Evolutionary conservation across 306 rosid species (phyloP).

Genomic region (Cyamopsis tetragonoloba): DNA sequence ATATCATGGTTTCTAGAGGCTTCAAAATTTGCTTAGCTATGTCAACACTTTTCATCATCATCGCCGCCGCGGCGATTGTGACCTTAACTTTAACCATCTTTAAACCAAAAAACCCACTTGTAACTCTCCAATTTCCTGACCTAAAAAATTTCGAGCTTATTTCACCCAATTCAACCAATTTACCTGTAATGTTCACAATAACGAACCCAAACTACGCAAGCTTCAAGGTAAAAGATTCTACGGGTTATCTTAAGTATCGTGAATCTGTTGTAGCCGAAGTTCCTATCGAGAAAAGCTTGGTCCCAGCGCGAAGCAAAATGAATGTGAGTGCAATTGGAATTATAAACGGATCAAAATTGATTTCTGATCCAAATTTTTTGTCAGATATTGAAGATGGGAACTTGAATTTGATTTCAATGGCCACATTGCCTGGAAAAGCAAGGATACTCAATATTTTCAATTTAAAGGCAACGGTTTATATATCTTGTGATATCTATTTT

Average conservation of each 20-base stretch:
- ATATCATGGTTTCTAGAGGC: conserved; percentile 24
- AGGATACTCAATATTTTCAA: conserved; percentile 36
- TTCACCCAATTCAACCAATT: not conserved
- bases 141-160: conserved; percentile 19
- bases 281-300: not conserved
- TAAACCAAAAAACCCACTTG: conserved; percentile 37
- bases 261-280: conserved; percentile 18
- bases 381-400: conserved; percentile 5
- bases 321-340: conserved; percentile 24
- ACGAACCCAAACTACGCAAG: conserved; percentile 37
- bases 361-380: not conserved
- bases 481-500: conserved; percentile 34
- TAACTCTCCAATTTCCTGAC: conserved; percentile 18
- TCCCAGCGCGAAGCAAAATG: conserved; percentile 21
- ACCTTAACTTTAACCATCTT: conserved; percentile 38
- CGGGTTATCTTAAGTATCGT: conserved; percentile 19
- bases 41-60: conserved; percentile 16
- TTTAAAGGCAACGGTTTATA: conserved; percentile 30
- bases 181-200: conserved; percentile 38
- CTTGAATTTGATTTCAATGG: conserved; percentile 34
- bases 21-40: conserved; percentile 33
- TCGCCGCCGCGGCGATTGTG: conserved; percentile 9
- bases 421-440: conserved; percentile 39
- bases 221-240: conserved; percentile 17
- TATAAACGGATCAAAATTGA: not conserved